Conservation (phyloP, 163 green algal genomes). For the Volvox carteri region DNA sequence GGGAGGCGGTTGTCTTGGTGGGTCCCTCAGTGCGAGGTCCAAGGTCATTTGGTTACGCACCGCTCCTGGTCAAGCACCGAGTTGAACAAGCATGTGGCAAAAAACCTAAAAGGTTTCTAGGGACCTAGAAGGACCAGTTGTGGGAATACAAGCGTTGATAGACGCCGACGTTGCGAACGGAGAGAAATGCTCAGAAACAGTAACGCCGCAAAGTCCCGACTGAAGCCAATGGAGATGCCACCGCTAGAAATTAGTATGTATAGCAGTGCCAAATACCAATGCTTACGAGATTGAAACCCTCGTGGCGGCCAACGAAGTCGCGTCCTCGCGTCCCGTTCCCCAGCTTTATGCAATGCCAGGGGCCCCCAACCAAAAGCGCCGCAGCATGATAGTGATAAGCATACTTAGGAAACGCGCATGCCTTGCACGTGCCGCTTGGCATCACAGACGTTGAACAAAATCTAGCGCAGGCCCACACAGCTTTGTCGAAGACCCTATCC, state of each 20-base stretch:
- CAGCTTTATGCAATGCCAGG: neutral
- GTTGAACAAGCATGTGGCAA: too few species aligned
- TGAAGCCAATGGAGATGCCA: neutral
- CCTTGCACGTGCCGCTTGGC: neutral
- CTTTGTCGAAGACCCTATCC: slow-evolving; percentile 34
- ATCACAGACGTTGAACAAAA: slow-evolving; percentile 24
- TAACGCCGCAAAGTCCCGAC: slow-evolving; percentile 13
- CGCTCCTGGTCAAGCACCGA: too few species aligned
- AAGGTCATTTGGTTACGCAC: neutral
- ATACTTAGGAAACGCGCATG: slow-evolving; percentile 9
- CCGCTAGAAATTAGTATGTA: neutral
- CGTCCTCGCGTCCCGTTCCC: slow-evolving; percentile 19
- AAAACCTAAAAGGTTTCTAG: neutral
- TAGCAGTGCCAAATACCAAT: neutral
- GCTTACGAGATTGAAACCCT: slow-evolving; percentile 13
- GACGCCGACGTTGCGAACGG: slow-evolving; percentile 15
- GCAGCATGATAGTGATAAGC: neutral
- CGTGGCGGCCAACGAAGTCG: neutral
- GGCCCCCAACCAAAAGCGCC: neutral
- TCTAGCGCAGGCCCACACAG: slow-evolving; percentile 29
- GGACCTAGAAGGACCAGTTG: too few species aligned
- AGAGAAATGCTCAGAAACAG: slow-evolving; percentile 25
- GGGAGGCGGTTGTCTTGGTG: neutral
- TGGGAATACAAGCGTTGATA: slow-evolving; percentile 3
- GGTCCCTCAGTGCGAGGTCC: neutral